These are phyloP conservation scores for Oryza brachyantha DNA, from an alignment of 176 grass and related monocot species.

Conservation along the genomic window DNA sequence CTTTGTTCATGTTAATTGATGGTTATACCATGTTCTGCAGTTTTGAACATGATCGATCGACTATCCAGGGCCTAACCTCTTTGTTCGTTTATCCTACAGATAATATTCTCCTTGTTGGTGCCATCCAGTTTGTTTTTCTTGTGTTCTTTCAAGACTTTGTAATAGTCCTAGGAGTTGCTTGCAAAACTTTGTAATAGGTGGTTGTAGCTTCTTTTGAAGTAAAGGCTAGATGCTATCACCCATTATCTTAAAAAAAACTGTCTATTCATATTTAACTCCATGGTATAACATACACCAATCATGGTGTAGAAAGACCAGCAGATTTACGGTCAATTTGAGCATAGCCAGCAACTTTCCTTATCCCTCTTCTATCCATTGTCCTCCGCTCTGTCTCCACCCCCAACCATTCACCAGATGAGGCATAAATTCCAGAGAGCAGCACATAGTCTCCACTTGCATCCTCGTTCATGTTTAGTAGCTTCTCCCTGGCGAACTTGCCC, in stretches of 20 bases:
- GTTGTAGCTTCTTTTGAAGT: no score
- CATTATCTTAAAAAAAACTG: no score
- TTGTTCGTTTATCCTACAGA: no score
- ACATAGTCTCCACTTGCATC: slow-evolving; percentile 50
- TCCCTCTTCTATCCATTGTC: slow-evolving; percentile 44
- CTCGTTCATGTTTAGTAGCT: slow-evolving; percentile 32
- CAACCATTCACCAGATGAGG: slow-evolving; percentile 37
- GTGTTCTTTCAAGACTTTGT: no score
- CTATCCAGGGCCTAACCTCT: no score
- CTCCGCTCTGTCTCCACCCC: slow-evolving; percentile 38
- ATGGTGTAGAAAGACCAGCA: neutral
- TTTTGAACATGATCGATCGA: no score
- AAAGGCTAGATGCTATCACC: no score
- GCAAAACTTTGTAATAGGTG: no score
- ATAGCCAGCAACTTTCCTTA: slow-evolving; percentile 45
- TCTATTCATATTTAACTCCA: no score
- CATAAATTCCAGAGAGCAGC: slow-evolving; percentile 49
- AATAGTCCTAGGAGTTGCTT: no score
- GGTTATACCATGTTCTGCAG: neutral
- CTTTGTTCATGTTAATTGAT: slow-evolving; percentile 13
- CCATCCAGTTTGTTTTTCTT: no score
- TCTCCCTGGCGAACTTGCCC: slow-evolving; percentile 28
- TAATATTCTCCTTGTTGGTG: no score
- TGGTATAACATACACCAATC: neutral
- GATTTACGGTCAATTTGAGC: slow-evolving; percentile 21